Conservation (phyloP, 345 rosid genomes). For the Jatropha curcas region DNA sequence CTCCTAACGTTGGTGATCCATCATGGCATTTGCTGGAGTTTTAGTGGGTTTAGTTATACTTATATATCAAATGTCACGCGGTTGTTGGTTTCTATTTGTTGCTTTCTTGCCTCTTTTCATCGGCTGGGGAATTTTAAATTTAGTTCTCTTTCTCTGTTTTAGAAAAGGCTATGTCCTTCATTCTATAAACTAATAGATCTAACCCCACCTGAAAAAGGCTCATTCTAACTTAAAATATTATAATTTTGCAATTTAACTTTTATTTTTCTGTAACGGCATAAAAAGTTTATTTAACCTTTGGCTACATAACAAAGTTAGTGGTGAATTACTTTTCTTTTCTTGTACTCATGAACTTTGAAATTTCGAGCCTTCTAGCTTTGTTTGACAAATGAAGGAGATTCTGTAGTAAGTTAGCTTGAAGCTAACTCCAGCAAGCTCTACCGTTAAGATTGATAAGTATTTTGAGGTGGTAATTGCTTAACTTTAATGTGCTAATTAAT, state of each 20-base stretch:
- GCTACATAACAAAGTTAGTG: background rate
- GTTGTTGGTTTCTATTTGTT: background rate
- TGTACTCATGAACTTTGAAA: background rate
- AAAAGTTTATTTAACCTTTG: background rate
- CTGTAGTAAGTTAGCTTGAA: no score
- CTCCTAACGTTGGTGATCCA: background rate
- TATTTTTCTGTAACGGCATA: no score
- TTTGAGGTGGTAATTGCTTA: no score
- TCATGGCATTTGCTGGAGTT: constrained; percentile 1
- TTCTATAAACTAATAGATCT: background rate
- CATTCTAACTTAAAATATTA: no score
- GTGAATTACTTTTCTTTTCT: background rate
- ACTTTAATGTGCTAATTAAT: background rate
- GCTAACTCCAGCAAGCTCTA: no score
- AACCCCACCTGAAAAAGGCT: background rate
- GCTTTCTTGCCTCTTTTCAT: background rate
- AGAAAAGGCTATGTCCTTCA: background rate
- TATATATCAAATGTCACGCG: background rate
- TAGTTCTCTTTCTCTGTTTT: background rate
- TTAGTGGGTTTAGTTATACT: constrained; percentile 11
- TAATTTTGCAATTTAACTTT: no score
- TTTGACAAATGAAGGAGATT: no score
- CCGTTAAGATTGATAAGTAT: no score
- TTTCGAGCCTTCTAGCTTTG: background rate
- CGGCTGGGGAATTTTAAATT: background rate